Evolutionary conservation across 768 basidiomycete genomes (phyloP).

Genomic region (Agrocybe pediades): DNA sequence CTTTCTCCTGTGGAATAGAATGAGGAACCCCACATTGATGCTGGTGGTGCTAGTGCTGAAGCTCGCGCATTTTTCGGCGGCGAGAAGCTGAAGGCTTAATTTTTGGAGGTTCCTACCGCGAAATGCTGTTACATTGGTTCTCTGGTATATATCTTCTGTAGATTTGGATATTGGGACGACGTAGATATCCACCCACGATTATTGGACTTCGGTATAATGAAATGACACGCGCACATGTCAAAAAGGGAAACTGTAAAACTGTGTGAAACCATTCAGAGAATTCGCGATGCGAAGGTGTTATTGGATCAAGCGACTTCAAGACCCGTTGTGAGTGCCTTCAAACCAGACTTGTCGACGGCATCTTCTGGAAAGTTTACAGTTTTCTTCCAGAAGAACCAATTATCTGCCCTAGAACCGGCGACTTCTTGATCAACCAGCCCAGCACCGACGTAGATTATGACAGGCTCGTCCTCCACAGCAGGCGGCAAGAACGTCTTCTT

Average conservation of each 20-base stretch:
- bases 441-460: conserved; percentile 9
- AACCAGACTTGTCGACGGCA: conserved; percentile 14
- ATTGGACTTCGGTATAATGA: no score
- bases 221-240: no score
- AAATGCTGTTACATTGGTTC: not conserved
- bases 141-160: no score
- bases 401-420: conserved; percentile 18
- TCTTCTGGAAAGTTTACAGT: conserved; percentile 16
- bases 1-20: conserved; percentile 7
- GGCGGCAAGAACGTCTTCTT: conserved; percentile 1
- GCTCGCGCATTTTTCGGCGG: conserved; percentile 40
- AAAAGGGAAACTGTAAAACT: no score
- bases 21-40: conserved; percentile 19
- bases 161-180: no score
- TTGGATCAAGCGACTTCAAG: conserved; percentile 1
- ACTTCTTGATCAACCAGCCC: conserved; percentile 19
- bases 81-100: not conserved
- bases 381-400: conserved; percentile 19
- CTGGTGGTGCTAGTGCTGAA: conserved; percentile 27
- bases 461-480: conserved; percentile 7
- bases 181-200: no score
- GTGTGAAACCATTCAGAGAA: no score
- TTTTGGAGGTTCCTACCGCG: not conserved
- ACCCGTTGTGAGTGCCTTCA: conserved; percentile 15
- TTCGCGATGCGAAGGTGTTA: not conserved